Conservation (phyloP, 2,329 filamentous ascomycete genomes). For the Calonectria hongkongensis region DNA sequence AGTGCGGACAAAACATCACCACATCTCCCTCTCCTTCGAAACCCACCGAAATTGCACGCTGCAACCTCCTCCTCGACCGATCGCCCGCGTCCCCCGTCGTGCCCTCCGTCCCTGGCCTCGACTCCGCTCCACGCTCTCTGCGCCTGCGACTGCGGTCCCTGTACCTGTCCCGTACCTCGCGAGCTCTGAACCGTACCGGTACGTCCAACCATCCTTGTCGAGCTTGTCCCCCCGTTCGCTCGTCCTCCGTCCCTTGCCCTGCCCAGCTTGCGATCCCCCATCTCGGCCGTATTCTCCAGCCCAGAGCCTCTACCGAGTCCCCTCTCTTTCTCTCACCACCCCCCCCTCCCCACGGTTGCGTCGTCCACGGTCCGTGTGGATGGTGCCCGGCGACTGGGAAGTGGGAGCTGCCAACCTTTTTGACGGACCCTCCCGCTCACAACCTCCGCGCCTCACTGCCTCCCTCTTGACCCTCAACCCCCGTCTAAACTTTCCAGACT, state of each 20-base stretch:
- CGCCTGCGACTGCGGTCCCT: constrained; percentile 25
- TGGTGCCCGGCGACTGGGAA: constrained; percentile 39
- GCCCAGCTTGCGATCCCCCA: constrained; percentile 42
- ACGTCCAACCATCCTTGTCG: constrained; percentile 35
- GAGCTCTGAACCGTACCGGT: constrained; percentile 37
- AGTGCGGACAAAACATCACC: constrained; percentile 39
- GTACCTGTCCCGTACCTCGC: not conserved
- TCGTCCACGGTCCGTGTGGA: constrained; percentile 8
- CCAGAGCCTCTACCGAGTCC: constrained; percentile 50
- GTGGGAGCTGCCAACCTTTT: constrained; percentile 27
- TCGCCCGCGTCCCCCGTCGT: constrained; percentile 23
- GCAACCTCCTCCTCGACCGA: constrained; percentile 38
- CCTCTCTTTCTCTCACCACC: not conserved
- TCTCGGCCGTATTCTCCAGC: constrained; percentile 54
- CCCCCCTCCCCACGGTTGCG: constrained; percentile 46
- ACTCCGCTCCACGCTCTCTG: constrained; percentile 13
- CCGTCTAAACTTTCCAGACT: constrained; percentile 48
- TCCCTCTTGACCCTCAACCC: constrained; percentile 38
- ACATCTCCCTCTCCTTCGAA: constrained; percentile 32
- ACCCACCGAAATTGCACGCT: constrained; percentile 39
- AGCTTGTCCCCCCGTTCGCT: constrained; percentile 46
- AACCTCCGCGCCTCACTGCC: constrained; percentile 35
- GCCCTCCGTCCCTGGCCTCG: constrained; percentile 32
- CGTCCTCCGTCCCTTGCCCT: constrained; percentile 46
- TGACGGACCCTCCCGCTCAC: constrained; percentile 48